Evolutionary conservation across 176 grass and related monocot genomes (phyloP), one percentile per base, ranked within the genome.

Genomic region (Oryza meyeriana): DNA sequence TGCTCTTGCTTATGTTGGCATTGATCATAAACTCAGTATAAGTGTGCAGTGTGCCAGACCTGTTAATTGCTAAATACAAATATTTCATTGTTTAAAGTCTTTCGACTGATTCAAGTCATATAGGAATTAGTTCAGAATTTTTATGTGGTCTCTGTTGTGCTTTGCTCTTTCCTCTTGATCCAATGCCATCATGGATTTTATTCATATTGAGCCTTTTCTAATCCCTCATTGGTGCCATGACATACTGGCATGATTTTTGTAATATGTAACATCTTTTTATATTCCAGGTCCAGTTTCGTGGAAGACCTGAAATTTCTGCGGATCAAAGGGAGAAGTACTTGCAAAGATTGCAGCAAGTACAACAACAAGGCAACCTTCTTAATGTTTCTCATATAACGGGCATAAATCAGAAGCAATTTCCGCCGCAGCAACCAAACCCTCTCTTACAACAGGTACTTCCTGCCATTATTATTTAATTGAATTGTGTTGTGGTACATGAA

Each of bases 321-420:
- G 93, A 99, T 35, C 92, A 90, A 52, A 92, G 96, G 89, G 96
- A 99, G 84, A 91, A 99, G 52, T 95, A 77, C 55, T 64, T 95
- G 62, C 96, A 95, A 81, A 86, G 81, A 74, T 78, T 88, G 18
- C 96, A 99, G 87, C 92, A 93, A 89, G 71, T 82, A 57, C 88
- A 93, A 38, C 95, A 90, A 34, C 95, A 93, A 84, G 87, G 87
- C 79, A 92, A 40, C 64, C 79, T 89, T 81, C 71, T 89, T 87
- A 93, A 74, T 34, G 70, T 73, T 66, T 83, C 92, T 82, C 79
- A 84, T 72, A 76, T 87, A 67, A 65, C 91, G 26, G 79, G 88
- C 75, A 81, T 82, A 34, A 96, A 78, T 84, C 96, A 91, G 82
- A 99, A 96, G 80, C 97, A 89, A 32, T 94, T 95, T 85, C 63